Base-by-base conservation (phyloP, 1,284 basidiomycete genomes). In the Fomitiporia mediterranea region DNA sequence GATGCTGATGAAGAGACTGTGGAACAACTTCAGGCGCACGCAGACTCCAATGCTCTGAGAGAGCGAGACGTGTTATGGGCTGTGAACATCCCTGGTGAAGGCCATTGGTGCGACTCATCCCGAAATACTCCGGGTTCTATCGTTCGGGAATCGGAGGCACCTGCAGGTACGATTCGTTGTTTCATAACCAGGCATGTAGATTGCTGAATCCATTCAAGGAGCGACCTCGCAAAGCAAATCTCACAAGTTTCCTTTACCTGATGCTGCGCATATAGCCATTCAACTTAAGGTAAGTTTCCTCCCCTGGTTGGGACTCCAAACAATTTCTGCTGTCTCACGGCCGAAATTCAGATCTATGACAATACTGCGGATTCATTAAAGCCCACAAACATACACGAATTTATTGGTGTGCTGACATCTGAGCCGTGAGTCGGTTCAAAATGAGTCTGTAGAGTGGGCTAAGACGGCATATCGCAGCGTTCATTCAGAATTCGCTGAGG, bases 21-120 rank as follows among this genome's bases (percentile, higher is more conserved):
- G 19, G 53, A 38, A 5, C 40, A 50, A 6, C 28, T 37, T 17
- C 47, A 53, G 15, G 17, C 19, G 13, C 46, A 19, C 7, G 43
- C 30, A 11, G 52, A 37, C 15, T 34, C 23, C 32, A 56, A 37
- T 71, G 81, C 49, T 76, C 81, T 60, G 65, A 70, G 32, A 66
- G 84, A 89, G 60, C 79, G 80, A 64, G 75, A 70, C 17, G 72
- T 83, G 4, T 56, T 89, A 2, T 91, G 88, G 88, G 84, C 81
- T 2, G 79, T 86, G 28, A 82, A 74, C 54, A 76, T 91, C 5
- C 88, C 88, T 3, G 84, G 82, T 9, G 76, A 87, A 64, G 75
- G 78, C 35, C 57, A 64, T 0, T 85, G 83, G 82, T 71, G 70
- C 57, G 17, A 35, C 2, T 25, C 30, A 15, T 50, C 48, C 7